Evolutionary conservation across 2,329 filamentous ascomycete species (phyloP), one percentile per base, ranked within the genome.

Genomic region (Chaetomium olivaceum): DNA sequence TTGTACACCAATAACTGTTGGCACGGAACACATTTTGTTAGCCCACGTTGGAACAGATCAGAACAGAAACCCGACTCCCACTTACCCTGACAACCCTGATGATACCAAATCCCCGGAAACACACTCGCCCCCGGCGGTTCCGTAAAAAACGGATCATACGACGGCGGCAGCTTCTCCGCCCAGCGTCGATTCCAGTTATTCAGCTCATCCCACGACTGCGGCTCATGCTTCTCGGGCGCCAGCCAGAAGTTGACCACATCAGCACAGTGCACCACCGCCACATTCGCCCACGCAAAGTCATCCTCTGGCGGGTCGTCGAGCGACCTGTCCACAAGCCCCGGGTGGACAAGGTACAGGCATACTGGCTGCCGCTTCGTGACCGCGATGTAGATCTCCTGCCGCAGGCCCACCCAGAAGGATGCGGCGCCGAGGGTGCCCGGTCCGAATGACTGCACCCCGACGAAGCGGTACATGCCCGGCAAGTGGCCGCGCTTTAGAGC

Each of bases 221-320:
- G 31, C 23, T 59, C 39, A 68, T 71, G 73, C 25, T n/a, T 75
- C 73, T 19, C 70, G 29, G 19, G 80, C 76, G 81, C 80, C 69
- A 88, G 89, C 72, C 87, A 89, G 70, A 83, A 88, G 67, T 87
- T 85, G 19, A 89, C 76, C 1, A 89, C 84, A 67, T 88, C 85
- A n/a, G 86, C 86, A 62, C 86, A 86, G 70, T 87, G 83, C 3
- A 87, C 81, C 0, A 89, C 81, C 19, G 87, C 84, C 19, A 86
- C 80, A 72, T 89, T 88, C 1, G 86, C 83, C 85, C 85, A 88
- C 0, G 79, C 79, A 65, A 81, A 82, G 67, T 87, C 85, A 52
- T 81, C 80, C 8, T 55, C 58, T 16, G 19, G n/a, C 21, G 46
- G 46, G n/a, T 79, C 75, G 1, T 78, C 76, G 11, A 85, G 78